These are phyloP conservation scores for Zymoseptoria brevis DNA, from an alignment of 2,329 filamentous ascomycete genomes.

Conservation along the genomic window DNA sequence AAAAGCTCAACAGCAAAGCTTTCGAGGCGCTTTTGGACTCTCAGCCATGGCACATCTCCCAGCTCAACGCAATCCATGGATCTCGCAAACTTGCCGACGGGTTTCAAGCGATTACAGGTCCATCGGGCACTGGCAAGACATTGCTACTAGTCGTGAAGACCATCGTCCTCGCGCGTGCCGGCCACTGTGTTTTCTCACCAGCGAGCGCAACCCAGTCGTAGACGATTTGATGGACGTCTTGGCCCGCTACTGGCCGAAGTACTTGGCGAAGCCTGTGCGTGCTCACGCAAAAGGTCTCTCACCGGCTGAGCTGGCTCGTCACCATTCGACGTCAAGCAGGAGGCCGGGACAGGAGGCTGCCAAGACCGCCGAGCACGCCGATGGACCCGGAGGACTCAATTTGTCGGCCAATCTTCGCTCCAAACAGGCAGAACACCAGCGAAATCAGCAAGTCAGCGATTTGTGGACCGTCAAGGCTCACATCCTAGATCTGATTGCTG, in stretches of 20 bases:
- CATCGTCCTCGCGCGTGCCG: background rate
- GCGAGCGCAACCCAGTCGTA: background rate
- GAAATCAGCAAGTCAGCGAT: background rate
- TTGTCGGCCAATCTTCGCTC: background rate
- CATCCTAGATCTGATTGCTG: slow-evolving; percentile 33
- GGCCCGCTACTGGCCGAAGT: background rate
- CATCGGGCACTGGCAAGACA: background rate
- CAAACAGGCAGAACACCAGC: background rate
- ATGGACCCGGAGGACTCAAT: background rate
- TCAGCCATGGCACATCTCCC: background rate
- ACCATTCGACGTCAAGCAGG: background rate
- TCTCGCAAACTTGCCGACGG: background rate
- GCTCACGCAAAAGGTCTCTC: background rate
- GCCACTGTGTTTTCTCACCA: background rate
- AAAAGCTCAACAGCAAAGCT: background rate
- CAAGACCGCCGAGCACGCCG: background rate
- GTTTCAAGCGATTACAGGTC: background rate
- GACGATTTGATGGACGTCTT: background rate
- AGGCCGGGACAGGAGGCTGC: background rate
- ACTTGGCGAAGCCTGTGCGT: background rate
- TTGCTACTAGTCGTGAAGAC: background rate
- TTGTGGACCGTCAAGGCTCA: slow-evolving; percentile 19
- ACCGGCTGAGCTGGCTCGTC: background rate
- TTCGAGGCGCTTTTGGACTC: background rate
- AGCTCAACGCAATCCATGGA: background rate